Evolutionary conservation across 2,329 filamentous ascomycete species (phyloP), one percentile per base, ranked within the genome.

Genomic region (Lasiodiplodia citricola): DNA sequence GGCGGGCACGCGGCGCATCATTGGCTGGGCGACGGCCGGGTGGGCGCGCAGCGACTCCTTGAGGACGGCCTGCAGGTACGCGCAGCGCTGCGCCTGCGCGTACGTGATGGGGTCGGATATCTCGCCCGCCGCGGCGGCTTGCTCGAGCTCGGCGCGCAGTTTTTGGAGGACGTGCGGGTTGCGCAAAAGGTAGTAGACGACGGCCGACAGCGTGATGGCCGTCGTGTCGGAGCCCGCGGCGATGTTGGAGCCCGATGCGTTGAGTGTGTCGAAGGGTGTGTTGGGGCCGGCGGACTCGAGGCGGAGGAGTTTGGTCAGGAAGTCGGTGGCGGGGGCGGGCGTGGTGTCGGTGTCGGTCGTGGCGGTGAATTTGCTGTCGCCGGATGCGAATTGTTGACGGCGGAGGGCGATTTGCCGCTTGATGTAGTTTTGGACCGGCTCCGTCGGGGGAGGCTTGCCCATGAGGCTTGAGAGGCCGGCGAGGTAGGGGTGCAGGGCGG

Each of bases 161-260:
- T 16, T 72, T 1, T 64, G 56, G 23, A 75, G 70, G 35, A 70
- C 70, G 25, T 50, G 8, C 5, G 75, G 76, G 7, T 70, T 69
- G 44, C 73, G 47, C 1, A 70, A 65, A 69, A 51, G 76, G 60
- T 73, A 73, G 66, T 82, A 82, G 16, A 80, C 70, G 7, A 80
- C 72, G 2, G 74, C 75, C 52, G 79, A 76, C 11, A 79, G 69
- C 0, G 76, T 75, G 0, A 63, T 63, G 58, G 58, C 58, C 8
- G 58, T 63, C 3, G 58, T 63, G 44, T 63, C 58, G 44, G 25
- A 37, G 18, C 75, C 72, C 57, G 76, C 75, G 11, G 78, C 74
- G 1, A 80, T 80, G 60, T 82, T 80, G 0, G 74, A 74, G 1
- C 80, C 79, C 4, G 78, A 78, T 8, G 76, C 77, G 7, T 80